phyloP scores from a whole-genome alignment of 805 yeast genomes.

The Saturnispora sekii region DNA sequence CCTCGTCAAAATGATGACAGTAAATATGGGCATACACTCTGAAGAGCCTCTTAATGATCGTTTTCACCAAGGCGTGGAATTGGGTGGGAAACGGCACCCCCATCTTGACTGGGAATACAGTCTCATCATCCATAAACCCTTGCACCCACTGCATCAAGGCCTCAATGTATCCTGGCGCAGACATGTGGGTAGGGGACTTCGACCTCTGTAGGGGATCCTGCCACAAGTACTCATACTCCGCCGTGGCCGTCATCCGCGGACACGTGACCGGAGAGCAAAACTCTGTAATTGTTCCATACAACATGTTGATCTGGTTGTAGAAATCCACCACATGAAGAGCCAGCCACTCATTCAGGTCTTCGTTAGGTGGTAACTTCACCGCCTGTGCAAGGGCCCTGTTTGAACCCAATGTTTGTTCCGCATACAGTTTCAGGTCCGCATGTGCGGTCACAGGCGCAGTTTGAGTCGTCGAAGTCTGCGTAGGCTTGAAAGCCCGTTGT shows the following conservation, averaged over 20 bases:
- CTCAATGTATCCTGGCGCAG: slow-evolving; percentile 94
- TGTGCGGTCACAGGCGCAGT: slow-evolving; percentile 31
- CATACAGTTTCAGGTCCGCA: slow-evolving; percentile 73
- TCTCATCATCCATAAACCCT: slow-evolving; percentile 81
- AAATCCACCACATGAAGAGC: slow-evolving; percentile 89
- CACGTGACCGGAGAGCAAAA: slow-evolving; percentile 93
- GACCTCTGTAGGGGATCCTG: slow-evolving; percentile 57
- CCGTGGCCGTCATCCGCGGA: slow-evolving; percentile 96
- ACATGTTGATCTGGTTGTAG: slow-evolving; percentile 74
- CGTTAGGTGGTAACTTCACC: slow-evolving; percentile 89
- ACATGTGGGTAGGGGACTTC: slow-evolving; percentile 71
- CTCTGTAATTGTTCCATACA: slow-evolving; percentile 87
- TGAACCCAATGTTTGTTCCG: slow-evolving; percentile 91
- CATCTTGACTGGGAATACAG: slow-evolving; percentile 78
- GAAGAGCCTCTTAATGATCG: slow-evolving; percentile 83
- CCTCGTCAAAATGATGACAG: slow-evolving; percentile 96
- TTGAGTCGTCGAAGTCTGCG: neutral
- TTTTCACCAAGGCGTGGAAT: slow-evolving; percentile 68
- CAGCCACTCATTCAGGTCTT: slow-evolving; percentile 91
- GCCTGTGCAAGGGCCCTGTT: slow-evolving; percentile 88
- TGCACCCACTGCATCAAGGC: slow-evolving; percentile 93
- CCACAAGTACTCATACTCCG: slow-evolving; percentile 95
- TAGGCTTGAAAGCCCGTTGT: neutral
- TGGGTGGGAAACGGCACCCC: slow-evolving; percentile 90
- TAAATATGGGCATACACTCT: slow-evolving; percentile 95